A percentile compares a stretch with the other conserved stretches of the same genome.
phyloP scores from a whole-genome alignment of 805 yeast species.

The Metschnikowia vanudenii region DNA sequence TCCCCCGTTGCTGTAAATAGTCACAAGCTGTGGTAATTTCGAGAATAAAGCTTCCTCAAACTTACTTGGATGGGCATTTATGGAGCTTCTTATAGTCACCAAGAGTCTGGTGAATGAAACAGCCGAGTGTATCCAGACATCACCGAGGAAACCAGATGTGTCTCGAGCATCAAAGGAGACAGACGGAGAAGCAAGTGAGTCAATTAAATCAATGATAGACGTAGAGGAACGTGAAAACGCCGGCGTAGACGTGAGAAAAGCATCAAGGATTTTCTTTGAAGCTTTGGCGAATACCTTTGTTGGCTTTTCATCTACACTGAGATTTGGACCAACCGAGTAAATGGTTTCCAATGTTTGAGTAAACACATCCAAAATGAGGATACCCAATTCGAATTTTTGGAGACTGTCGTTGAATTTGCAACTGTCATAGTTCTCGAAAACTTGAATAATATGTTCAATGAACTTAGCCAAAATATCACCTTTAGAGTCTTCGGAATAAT shows the following conservation, averaged over 20 bases:
- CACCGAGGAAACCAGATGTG: constrained; percentile 45
- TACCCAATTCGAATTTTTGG: constrained; percentile 64
- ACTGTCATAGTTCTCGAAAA: constrained; percentile 69
- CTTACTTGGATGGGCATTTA: constrained; percentile 51
- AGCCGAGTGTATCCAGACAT: constrained; percentile 48
- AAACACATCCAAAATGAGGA: constrained; percentile 52
- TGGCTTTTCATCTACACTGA: constrained; percentile 33
- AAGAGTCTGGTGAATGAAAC: constrained; percentile 58
- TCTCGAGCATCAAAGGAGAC: constrained; percentile 41
- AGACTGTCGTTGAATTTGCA: constrained; percentile 61
- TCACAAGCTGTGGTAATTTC: constrained; percentile 55
- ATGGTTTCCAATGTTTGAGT: constrained; percentile 50
- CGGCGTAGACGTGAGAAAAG: constrained; percentile 54
- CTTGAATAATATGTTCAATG: constrained; percentile 54
- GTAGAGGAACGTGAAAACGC: constrained; percentile 52
- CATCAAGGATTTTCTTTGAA: constrained; percentile 48
- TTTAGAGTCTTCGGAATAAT: constrained; percentile 37
- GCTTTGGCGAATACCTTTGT: constrained; percentile 52
- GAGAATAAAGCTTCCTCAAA: constrained; percentile 63
- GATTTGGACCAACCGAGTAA: constrained; percentile 50
- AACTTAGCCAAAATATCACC: constrained; percentile 55
- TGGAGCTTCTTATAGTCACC: constrained; percentile 53
- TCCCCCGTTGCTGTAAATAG: constrained; percentile 51
- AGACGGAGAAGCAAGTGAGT: constrained; percentile 40
- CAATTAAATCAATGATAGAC: constrained; percentile 53